Conservation (phyloP, 768 basidiomycete genomes). For the Pulveroboletus ravenelii region DNA sequence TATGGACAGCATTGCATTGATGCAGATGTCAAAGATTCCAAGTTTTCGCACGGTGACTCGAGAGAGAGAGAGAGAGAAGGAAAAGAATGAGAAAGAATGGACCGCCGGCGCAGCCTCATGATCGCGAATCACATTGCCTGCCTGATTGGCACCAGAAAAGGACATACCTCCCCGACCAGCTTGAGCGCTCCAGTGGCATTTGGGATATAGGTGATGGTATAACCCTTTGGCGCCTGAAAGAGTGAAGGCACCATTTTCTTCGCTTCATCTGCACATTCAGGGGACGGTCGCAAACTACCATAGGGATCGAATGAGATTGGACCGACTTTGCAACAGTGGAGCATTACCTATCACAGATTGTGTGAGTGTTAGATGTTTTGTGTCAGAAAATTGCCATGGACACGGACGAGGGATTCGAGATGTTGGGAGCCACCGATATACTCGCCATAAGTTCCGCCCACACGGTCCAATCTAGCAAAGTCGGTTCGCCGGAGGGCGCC, state of each 20-base stretch:
- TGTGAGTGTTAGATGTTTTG: conserved; percentile 89
- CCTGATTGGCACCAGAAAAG: conserved; percentile 44
- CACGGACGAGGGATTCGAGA: conserved; percentile 70
- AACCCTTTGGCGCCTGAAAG: conserved; percentile 70
- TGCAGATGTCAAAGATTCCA: too few relatives aligned
- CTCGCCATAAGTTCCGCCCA: conserved; percentile 75
- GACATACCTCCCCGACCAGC: conserved; percentile 76
- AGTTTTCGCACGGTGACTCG: too few relatives aligned
- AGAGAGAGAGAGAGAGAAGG: too few relatives aligned
- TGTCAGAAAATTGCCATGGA: too few relatives aligned
- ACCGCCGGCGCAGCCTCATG: not conserved
- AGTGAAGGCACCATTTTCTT: conserved; percentile 69
- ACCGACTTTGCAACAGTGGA: not conserved
- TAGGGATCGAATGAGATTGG: not conserved
- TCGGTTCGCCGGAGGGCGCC: conserved; percentile 65
- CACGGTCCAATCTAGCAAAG: conserved; percentile 52
- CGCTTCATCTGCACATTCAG: conserved; percentile 63
- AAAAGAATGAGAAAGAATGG: not conserved
- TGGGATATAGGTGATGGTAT: conserved; percentile 76
- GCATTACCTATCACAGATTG: conserved; percentile 68
- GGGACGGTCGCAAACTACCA: conserved; percentile 63
- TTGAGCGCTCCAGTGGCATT: conserved; percentile 80
- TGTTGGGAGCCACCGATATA: conserved; percentile 84
- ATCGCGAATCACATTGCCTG: conserved; percentile 28
- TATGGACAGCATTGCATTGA: too few relatives aligned